Evolutionary conservation across 192 early-diverging fungal species (phyloP), one percentile per base, ranked within the genome.

Genomic region (Coemansia sp.): DNA sequence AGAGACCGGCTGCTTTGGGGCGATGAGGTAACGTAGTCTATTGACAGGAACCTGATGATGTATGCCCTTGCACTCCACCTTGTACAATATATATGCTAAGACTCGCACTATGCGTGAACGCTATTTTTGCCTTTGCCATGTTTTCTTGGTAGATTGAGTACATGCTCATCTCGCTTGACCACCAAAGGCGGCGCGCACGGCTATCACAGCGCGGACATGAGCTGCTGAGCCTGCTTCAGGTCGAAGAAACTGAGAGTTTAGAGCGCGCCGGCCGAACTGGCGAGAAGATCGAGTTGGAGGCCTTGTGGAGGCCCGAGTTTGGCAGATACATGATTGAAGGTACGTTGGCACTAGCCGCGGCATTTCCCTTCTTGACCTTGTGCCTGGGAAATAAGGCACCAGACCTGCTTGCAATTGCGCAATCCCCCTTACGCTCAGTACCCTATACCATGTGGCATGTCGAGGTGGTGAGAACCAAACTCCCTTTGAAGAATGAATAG

Each of bases 321-420:
- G 97, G 94, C 18, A 87, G 95, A 33, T 99, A 92, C 85, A 99
- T 99, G 97, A 82, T 97, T 70, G 97, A 98, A 85, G 89, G 87
- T 85, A 83, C 58, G 72, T 64, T 6, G n/a, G 33, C 13, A 39
- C 20, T 60, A 20, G 29, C 40, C 47, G 4, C 2, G 16, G 12
- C 36, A 13, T 31, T 27, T 27, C 24, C 24, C 24, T 27, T 27
- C 24, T 27, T 63, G n/a, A 27, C 33, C 33, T 3, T 24, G 38
- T 44, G 39, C 29, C 20, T 24, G n/a, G 62, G 43, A 46, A 65
- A 3, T 27, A 43, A 40, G 44, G 64, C 64, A 49, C 38, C 36
- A 41, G 61, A 20, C 61, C 2, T 6, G 61, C 38, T 62, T 11
- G 61, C 61, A 34, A 62, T 62, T 40, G 61, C 61, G 61, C 61